phyloP scores from a whole-genome alignment of 768 basidiomycete species.

The Boletus sp. region DNA sequence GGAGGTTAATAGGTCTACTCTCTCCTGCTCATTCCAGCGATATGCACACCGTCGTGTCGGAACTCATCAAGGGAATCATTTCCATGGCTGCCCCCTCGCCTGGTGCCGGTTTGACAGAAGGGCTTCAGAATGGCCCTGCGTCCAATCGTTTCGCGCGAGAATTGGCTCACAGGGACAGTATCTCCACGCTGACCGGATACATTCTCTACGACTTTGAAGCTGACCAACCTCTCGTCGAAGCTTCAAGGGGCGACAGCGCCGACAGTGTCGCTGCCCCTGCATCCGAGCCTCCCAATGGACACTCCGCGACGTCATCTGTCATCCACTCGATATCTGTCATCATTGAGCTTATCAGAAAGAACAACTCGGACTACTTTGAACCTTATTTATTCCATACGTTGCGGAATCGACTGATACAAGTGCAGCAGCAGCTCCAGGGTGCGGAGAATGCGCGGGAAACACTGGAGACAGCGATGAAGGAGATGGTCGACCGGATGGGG shows the following conservation, averaged over 20 bases:
- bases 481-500: slow-evolving; percentile 81
- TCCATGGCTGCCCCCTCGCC: slow-evolving; percentile 90
- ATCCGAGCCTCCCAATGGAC: slow-evolving; percentile 37
- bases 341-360: slow-evolving; percentile 93
- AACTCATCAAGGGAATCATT: slow-evolving; percentile 92
- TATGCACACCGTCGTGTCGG: slow-evolving; percentile 82
- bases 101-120: slow-evolving; percentile 66
- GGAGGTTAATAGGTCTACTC: slow-evolving; percentile 74
- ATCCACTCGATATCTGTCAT: slow-evolving; percentile 84
- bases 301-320: slow-evolving; percentile 71
- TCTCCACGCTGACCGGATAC: slow-evolving; percentile 69
- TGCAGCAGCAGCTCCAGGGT: slow-evolving; percentile 67
- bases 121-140: slow-evolving; percentile 64
- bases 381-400: slow-evolving; percentile 94
- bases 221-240: slow-evolving; percentile 18
- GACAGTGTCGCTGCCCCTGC: slow-evolving; percentile 10
- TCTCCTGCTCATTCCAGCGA: slow-evolving; percentile 73
- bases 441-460: slow-evolving; percentile 61
- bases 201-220: slow-evolving; percentile 64
- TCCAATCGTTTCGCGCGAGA: slow-evolving; percentile 89
- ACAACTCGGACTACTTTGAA: slow-evolving; percentile 98
- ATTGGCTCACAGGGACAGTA: slow-evolving; percentile 68
- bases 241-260: slow-evolving; percentile 6
- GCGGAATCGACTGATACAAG: slow-evolving; percentile 82
- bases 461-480: slow-evolving; percentile 68